phyloP scores from a whole-genome alignment of 768 basidiomycete genomes.

The Dacryopinax primogenitus region DNA sequence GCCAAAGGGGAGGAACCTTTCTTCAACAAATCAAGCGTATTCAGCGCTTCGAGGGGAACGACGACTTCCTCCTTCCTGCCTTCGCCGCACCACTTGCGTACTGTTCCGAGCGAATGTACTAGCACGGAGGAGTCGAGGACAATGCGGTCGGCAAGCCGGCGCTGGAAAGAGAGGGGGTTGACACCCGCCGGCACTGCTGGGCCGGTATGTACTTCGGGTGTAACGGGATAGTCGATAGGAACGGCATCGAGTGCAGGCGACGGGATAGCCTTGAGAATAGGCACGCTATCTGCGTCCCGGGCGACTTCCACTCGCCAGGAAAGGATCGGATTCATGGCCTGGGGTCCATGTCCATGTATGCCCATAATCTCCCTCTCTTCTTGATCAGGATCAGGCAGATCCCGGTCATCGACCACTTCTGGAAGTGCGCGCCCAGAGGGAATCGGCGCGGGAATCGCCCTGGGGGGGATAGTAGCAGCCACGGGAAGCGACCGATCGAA shows the following conservation, averaged over 20 bases:
- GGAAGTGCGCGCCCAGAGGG: too few relatives aligned
- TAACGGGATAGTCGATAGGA: not conserved
- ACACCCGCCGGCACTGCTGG: not conserved
- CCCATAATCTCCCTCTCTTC: not conserved
- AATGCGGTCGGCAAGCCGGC: conserved; percentile 24
- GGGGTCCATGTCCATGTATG: not conserved
- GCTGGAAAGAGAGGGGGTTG: not conserved
- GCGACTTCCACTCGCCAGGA: conserved; percentile 3
- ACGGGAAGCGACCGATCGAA: not conserved
- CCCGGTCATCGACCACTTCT: not conserved
- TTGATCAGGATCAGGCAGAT: not conserved
- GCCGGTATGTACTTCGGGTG: not conserved
- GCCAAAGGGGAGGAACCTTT: conserved; percentile 72
- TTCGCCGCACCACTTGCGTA: conserved; percentile 71
- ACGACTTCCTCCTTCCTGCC: conserved; percentile 67
- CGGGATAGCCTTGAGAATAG: too few relatives aligned
- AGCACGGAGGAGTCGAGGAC: conserved; percentile 74
- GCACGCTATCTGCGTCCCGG: not conserved
- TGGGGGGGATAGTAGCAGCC: not conserved
- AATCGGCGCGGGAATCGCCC: not conserved
- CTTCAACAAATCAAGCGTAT: conserved; percentile 84
- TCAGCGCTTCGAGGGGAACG: conserved; percentile 80
- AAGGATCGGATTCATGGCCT: not conserved
- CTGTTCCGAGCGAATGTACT: conserved; percentile 58
- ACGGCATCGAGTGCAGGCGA: not conserved